Evolutionary conservation across 2,329 filamentous ascomycete species (phyloP).

Genomic region (Colletotrichum sp.): DNA sequence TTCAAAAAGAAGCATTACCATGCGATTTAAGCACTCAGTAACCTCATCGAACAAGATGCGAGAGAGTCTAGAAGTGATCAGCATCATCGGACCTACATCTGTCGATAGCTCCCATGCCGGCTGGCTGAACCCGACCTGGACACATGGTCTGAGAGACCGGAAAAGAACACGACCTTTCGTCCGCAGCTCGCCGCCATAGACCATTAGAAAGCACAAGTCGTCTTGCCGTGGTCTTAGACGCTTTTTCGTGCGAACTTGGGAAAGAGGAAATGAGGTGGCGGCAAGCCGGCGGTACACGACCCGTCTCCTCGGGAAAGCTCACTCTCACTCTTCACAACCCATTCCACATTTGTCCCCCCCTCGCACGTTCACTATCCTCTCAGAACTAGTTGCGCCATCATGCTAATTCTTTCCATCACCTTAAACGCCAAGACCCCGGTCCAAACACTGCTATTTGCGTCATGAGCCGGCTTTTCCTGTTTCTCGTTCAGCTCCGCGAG

Average conservation of each 20-base stretch:
- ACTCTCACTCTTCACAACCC: background rate
- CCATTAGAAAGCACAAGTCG: too few relatives aligned
- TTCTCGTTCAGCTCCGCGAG: background rate
- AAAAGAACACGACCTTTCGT: too few relatives aligned
- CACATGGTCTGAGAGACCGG: too few relatives aligned
- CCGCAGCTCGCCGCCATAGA: too few relatives aligned
- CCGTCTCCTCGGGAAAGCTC: background rate
- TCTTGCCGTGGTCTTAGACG: too few relatives aligned
- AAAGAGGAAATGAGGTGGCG: constrained; percentile 4
- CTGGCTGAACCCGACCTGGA: background rate
- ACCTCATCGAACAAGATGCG: background rate
- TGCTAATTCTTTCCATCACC: background rate
- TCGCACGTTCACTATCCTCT: background rate
- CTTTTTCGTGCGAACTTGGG: background rate
- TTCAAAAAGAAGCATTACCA: background rate
- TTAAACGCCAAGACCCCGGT: background rate
- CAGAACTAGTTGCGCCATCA: background rate
- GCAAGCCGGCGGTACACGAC: background rate
- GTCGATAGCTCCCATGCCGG: background rate
- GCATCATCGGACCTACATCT: background rate
- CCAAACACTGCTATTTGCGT: background rate
- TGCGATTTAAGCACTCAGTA: rapidly evolving
- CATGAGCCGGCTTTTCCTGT: background rate
- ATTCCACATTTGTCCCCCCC: background rate
- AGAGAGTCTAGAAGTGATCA: background rate